phyloP scores from a whole-genome alignment of 495 filamentous ascomycete species.

The Darksidea phi region DNA sequence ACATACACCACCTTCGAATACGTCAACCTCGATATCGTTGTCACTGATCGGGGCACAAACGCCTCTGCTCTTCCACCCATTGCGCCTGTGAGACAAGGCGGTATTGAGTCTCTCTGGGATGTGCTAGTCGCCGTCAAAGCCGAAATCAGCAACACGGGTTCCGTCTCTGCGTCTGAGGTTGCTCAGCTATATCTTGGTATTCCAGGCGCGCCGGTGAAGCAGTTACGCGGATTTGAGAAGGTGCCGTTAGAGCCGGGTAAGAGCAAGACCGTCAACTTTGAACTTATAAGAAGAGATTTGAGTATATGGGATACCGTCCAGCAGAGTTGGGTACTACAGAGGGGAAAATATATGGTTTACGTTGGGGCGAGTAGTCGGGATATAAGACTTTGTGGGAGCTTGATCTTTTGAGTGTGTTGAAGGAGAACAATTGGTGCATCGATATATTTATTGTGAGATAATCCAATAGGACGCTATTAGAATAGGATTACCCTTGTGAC shows the following conservation, averaged over 20 bases:
- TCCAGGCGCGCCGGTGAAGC: conserved; percentile 43
- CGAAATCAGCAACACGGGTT: conserved; percentile 53
- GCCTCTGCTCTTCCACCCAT: background rate
- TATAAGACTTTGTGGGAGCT: conserved; percentile 41
- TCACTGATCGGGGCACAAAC: background rate
- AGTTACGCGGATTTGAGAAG: conserved; percentile 59
- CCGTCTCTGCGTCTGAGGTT: conserved; percentile 53
- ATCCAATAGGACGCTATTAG: background rate
- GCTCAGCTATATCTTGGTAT: conserved; percentile 55
- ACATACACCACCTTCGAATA: conserved; percentile 23
- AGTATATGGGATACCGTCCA: conserved; percentile 53
- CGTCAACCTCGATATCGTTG: conserved; percentile 4
- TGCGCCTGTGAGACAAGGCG: conserved; percentile 13
- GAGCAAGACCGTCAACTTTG: conserved; percentile 47
- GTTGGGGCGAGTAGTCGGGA: conserved; percentile 51
- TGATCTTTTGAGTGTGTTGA: conserved; percentile 20
- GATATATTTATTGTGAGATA: background rate
- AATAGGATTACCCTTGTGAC: background rate
- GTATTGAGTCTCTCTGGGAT: background rate
- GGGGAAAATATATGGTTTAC: conserved; percentile 46
- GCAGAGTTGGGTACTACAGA: conserved; percentile 54
- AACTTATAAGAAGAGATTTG: conserved; percentile 51
- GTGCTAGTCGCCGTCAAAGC: conserved; percentile 44
- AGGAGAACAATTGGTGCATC: background rate
- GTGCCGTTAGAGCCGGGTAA: conserved; percentile 46